Conservation (phyloP, 805 yeast genomes). For the Nakazawaea peltata region DNA sequence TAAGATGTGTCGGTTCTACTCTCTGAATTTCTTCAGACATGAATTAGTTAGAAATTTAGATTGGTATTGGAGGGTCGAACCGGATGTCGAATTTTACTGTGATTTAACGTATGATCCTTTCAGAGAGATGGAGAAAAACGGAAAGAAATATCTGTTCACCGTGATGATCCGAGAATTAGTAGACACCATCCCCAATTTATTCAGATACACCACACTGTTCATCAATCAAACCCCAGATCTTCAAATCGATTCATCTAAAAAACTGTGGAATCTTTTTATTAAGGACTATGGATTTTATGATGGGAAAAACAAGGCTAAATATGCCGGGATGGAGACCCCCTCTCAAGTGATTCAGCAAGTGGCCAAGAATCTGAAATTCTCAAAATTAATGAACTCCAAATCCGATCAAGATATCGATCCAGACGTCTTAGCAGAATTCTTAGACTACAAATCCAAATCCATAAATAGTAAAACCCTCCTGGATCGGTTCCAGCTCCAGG, state of each 20-base stretch:
- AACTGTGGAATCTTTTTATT: conserved; percentile 66
- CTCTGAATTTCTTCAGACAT: conserved; percentile 78
- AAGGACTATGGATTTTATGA: conserved; percentile 28
- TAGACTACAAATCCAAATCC: conserved; percentile 30
- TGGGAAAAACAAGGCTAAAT: conserved; percentile 23
- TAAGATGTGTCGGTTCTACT: conserved; percentile 90
- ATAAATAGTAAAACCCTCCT: conserved; percentile 29
- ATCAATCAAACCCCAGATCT: conserved; percentile 38
- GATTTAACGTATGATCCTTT: conserved; percentile 92
- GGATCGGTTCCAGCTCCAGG: conserved; percentile 58
- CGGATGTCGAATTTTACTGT: conserved; percentile 83
- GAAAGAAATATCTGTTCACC: conserved; percentile 81
- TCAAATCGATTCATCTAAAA: no score
- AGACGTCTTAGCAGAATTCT: conserved; percentile 10
- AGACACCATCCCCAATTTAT: conserved; percentile 77
- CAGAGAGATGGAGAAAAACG: conserved; percentile 57
- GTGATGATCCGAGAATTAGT: conserved; percentile 70
- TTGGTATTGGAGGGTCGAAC: conserved; percentile 98
- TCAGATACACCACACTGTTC: conserved; percentile 62
- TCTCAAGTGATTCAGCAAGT: conserved; percentile 19
- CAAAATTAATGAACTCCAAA: neutral
- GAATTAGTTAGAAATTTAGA: conserved; percentile 61
- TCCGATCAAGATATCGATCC: neutral
- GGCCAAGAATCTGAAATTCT: conserved; percentile 1
- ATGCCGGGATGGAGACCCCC: conserved; percentile 15